Base-by-base conservation (phyloP, 768 basidiomycete genomes). In the Tylopilus intermedius region DNA sequence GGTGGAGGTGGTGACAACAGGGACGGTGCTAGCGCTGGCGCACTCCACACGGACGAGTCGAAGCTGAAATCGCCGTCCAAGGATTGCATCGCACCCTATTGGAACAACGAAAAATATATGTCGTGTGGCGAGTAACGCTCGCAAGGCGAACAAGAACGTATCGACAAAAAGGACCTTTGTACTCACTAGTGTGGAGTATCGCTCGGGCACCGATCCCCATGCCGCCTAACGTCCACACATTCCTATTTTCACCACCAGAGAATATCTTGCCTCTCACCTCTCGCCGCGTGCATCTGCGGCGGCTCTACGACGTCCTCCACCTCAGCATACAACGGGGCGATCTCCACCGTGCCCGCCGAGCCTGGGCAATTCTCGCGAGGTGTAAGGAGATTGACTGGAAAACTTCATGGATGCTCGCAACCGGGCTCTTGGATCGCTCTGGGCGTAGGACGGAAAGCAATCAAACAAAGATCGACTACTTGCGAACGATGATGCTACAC, bases 351-450 rank as follows among this genome's bases (percentile, higher is more conserved):
- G 90, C 91, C 24, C 76, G 71, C 50, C 75, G 79, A 54, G 84
- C 84, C 7, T 93, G 90, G 87, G 72, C 78, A 22, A 83, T 92
- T 35, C 78, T 93, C 21, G 74, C 78, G 10, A 79, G 83, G 50
- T 93, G 90, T 67, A 84, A 83, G 60, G 90, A 92, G 72, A 69
- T 90, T 2, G 70, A 83, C 56, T 92, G 89, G 88, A 81, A 73
- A 64, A 61, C 71, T 9, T 75, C 88, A 67, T 92, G 90, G 89
- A 77, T 72, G 50, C 80, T 78, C 9, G 82, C 82, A n/a, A 65
- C 89, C 44, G 71, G 76, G 50, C 67, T 90, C 45, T 71, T 88
- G 15, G 72, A 72, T 47, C 65, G 66, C 13, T 58, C 71, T 35
- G 55, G 61, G 14, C 50, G 70, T 33, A 57, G 67, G 22, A 60